Base-by-base conservation (phyloP, 768 basidiomycete genomes). In the Lactarius sp. region DNA sequence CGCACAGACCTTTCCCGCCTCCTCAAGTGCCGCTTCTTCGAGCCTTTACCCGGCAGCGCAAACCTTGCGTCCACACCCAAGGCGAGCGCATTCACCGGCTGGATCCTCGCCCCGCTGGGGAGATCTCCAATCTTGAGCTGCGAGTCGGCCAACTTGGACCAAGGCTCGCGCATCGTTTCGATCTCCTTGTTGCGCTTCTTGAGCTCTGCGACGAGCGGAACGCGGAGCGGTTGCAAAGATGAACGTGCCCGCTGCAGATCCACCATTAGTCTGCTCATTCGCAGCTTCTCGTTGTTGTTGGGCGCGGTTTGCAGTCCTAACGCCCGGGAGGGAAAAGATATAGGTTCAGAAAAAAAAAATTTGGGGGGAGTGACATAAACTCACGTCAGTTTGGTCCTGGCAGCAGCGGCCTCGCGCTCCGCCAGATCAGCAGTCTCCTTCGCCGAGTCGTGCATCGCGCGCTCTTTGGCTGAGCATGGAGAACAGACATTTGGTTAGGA, bases 101-200 rank as follows among this genome's bases (percentile, higher is more conserved):
- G 76, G 66, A 86, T 72, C 49, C 72, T 67, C 71, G 81, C 68
- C 68, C 71, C 47, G 68, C 72, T 49, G 59, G 66, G 33, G 39
- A 69, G 37, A 68, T 70, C 67, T 13, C 77, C 76, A 6, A 86
- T 74, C 72, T 86, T 88, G 0, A 81, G 72, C 72, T 93, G 92
- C 10, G 79, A 72, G 61, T 92, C 90, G 6, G 82, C 75, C 18
- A 93, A 72, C 70, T 85, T 92, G 34, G 78, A 76, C 88, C 89
- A 92, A 66, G 83, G 85, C 54, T 93, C 91, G 33, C 82, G 68
- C 71, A 88, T 84, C 18, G 85, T 80, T 68, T 93, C 91, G 18
- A 86, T 74, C 46, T 94, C 91, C 67, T 86, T 88, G 68, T 94
- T 92, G 69, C 83, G 83, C 78, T 88, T 89, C 80, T 87, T 92